These are phyloP conservation scores for Cadophora gregata DNA, from an alignment of 2,329 filamentous ascomycete genomes.

Conservation along the genomic window DNA sequence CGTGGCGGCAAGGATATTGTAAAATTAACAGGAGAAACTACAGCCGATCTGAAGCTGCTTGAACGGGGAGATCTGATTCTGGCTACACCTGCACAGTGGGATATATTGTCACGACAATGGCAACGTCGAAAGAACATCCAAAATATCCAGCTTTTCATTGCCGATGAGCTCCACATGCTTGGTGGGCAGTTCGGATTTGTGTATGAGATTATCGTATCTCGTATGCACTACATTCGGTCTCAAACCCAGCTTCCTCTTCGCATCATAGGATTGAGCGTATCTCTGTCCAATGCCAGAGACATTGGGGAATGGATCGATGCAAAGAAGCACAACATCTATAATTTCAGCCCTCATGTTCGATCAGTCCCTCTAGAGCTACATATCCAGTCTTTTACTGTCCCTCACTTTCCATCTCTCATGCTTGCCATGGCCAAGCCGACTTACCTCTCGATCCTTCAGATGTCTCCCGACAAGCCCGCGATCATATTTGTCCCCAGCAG, in stretches of 20 bases:
- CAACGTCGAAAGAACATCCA: constrained; percentile 95
- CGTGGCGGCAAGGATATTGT: constrained; percentile 87
- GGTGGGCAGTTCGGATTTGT: constrained; percentile 86
- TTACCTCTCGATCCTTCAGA: constrained; percentile 85
- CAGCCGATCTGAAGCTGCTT: constrained; percentile 86
- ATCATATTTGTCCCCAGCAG: constrained; percentile 91
- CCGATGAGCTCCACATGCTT: constrained; percentile 93
- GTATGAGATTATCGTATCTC: constrained; percentile 96
- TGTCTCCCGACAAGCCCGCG: constrained; percentile 87
- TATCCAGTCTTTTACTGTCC: constrained; percentile 93
- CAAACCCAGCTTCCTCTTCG: constrained; percentile 85
- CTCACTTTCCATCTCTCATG: constrained; percentile 98
- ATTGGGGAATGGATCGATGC: constrained; percentile 98
- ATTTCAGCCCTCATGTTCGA: constrained; percentile 92
- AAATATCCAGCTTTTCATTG: constrained; percentile 87
- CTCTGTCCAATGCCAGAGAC: constrained; percentile 89
- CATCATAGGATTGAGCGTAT: constrained; percentile 89
- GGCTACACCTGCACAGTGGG: constrained; percentile 94
- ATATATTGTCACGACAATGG: constrained; percentile 94
- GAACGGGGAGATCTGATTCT: constrained; percentile 88
- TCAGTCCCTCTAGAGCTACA: constrained; percentile 91
- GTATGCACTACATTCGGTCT: constrained; percentile 94
- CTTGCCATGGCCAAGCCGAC: constrained; percentile 96
- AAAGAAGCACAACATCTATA: constrained; percentile 97
- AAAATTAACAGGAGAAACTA: constrained; percentile 92